Evolutionary conservation across 192 early-diverging fungal genomes (phyloP), one percentile per base, ranked within the genome.

Genomic region (Coemansia sp.): DNA sequence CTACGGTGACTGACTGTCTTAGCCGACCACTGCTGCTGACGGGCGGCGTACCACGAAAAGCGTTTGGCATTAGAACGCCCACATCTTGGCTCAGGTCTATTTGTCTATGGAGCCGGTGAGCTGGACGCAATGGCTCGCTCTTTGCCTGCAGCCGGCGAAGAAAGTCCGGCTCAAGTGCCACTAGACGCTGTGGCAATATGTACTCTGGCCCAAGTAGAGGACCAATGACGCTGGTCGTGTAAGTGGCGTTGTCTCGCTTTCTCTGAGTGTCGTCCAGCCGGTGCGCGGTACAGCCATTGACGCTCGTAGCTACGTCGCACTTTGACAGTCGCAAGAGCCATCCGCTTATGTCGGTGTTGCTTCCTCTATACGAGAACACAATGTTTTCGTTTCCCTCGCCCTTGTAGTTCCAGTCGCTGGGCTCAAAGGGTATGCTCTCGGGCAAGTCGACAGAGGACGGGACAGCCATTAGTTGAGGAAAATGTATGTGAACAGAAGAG

Each of bases 321-420:
- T 83, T 83, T 44, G 61, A 33, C 24, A 86, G 70, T 10, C 70
- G 83, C 38, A 78, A 65, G 22, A 80, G 63, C 65, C 74, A 71
- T 34, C 75, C 69, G 12, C 57, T 11, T 33, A 71, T 64, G 58
- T 65, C 65, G 3, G 78, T 46, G 41, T 87, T 67, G 20, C 49
- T 34, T 5, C 90, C 89, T 44, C 61, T 64, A 67, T 89, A 90
- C 8, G 86, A 50, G 22, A 94, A 79, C 24, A 90, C 85, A 9
- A 92, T 74, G 74, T 91, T 92, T 29, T 82, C 85, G 76, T 94
- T 94, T 38, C 93, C 93, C 66, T 94, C 93, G 44, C 85, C 87
- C 46, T 85, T 84, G 82, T 92, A 94, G 18, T 49, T 24, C 93
- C 93, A 94, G 10, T 86, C 68, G 24, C 27, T 39, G 1, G 84